Conservation (phyloP, 805 yeast genomes). For the Diddensiella transvaalensis region DNA sequence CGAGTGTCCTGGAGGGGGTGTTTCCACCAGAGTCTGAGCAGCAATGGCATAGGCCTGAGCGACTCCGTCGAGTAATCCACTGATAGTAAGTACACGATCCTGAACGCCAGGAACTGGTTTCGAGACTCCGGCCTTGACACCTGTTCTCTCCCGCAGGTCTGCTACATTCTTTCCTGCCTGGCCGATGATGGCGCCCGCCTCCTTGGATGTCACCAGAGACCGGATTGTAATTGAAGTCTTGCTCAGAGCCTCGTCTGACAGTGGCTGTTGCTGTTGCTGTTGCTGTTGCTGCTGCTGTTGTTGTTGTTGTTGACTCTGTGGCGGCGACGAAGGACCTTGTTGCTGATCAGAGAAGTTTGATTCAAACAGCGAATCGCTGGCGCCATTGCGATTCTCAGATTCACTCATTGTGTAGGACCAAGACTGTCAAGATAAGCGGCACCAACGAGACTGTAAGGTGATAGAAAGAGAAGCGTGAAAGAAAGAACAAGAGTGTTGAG, state of each 20-base stretch:
- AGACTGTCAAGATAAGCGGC: too few relatives aligned
- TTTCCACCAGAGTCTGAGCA: slow-evolving; percentile 58
- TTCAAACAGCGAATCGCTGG: background rate
- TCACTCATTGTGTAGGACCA: background rate
- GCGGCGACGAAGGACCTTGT: background rate
- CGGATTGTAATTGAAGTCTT: slow-evolving; percentile 31
- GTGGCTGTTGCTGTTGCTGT: background rate
- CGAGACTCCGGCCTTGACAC: slow-evolving; percentile 83
- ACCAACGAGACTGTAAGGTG: too few relatives aligned
- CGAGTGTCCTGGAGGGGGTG: slow-evolving; percentile 52
- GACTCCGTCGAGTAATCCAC: slow-evolving; percentile 67
- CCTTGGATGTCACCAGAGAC: slow-evolving; percentile 74
- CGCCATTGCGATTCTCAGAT: background rate
- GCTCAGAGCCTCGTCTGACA: background rate
- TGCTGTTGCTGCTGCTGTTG: background rate
- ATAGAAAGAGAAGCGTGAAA: too few relatives aligned
- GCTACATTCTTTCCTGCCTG: slow-evolving; percentile 78
- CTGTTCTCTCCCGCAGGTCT: slow-evolving; percentile 65
- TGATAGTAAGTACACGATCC: slow-evolving; percentile 76
- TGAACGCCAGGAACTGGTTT: slow-evolving; percentile 74
- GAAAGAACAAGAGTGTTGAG: too few relatives aligned
- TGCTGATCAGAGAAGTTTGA: slow-evolving; percentile 10
- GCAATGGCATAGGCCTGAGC: slow-evolving; percentile 68
- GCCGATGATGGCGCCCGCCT: slow-evolving; percentile 88
- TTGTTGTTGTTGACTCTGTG: background rate